A percentile compares a stretch with the other conserved stretches of the same genome.
Conservation (phyloP, 768 basidiomycete species). For the Suillus decipiens region DNA sequence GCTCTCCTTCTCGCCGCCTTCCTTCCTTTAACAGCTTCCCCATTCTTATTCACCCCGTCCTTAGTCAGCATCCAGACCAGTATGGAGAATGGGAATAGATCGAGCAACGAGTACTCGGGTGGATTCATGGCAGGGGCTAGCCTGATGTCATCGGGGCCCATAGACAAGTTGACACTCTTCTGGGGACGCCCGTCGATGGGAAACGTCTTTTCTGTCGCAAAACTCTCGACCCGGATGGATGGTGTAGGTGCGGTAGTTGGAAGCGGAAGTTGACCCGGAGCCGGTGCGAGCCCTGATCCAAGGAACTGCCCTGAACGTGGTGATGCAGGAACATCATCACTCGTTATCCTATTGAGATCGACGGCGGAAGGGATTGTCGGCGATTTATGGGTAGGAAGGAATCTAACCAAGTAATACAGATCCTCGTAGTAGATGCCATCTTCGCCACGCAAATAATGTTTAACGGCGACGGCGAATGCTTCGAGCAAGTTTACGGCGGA, state of each 20-base stretch:
- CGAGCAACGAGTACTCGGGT: constrained; percentile 60
- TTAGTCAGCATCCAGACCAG: constrained; percentile 48
- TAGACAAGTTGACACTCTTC: constrained; percentile 13
- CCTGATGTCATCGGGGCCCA: constrained; percentile 38
- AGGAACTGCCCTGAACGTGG: constrained; percentile 14
- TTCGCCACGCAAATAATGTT: constrained; percentile 68
- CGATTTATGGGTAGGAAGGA: constrained; percentile 66
- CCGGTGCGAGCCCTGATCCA: constrained; percentile 8
- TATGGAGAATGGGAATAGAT: constrained; percentile 71
- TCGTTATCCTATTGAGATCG: constrained; percentile 24
- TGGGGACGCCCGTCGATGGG: constrained; percentile 10
- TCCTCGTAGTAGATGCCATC: constrained; percentile 43
- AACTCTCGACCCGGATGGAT: constrained; percentile 15
- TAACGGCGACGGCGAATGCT: constrained; percentile 64
- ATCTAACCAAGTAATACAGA: constrained; percentile 70
- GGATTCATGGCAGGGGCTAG: constrained; percentile 58
- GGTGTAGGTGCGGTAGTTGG: constrained; percentile 27
- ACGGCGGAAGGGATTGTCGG: constrained; percentile 45
- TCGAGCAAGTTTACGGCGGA: constrained; percentile 67
- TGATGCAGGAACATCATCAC: constrained; percentile 10
- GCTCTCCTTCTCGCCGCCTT: constrained; percentile 59
- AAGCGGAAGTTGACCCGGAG: constrained; percentile 30
- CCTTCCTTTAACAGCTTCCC: constrained; percentile 50
- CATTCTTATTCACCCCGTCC: constrained; percentile 39
- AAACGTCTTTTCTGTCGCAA: constrained; percentile 16